Evolutionary conservation across 352 stramenopile genomes (phyloP).

Genomic region (Phytopythium litorale): DNA sequence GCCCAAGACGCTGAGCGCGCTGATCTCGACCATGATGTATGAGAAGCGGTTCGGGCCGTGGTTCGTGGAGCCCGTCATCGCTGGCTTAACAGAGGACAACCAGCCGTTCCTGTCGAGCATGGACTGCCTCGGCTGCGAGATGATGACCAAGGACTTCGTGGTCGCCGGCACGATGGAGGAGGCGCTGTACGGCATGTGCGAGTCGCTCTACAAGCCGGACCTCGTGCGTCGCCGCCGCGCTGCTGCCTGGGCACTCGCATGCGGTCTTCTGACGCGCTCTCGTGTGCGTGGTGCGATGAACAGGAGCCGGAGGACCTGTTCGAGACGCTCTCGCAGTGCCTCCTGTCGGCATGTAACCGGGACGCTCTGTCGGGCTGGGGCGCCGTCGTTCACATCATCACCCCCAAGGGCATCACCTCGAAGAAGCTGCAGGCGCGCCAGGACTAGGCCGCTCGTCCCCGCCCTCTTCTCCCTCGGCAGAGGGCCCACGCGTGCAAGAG

Average conservation of each 20-base stretch:
- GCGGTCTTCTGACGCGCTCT: background rate
- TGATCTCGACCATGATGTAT: conserved; percentile 97
- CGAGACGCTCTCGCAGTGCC: conserved; percentile 97
- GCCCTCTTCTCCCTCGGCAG: background rate
- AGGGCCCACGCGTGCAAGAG: background rate
- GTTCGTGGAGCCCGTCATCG: conserved; percentile 98
- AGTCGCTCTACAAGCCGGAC: conserved; percentile 97
- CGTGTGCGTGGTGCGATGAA: background rate
- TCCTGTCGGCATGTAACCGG: conserved; percentile 97
- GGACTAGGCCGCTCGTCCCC: conserved; percentile 38
- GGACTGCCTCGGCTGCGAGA: conserved; percentile 97
- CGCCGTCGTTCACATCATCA: conserved; percentile 98
- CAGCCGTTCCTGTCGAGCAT: conserved; percentile 97
- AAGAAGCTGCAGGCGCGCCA: conserved; percentile 82
- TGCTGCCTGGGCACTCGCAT: background rate
- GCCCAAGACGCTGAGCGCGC: conserved; percentile 94
- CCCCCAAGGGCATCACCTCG: conserved; percentile 75
- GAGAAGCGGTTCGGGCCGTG: conserved; percentile 99
- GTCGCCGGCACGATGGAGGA: conserved; percentile 97
- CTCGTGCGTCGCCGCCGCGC: conserved; percentile 49
- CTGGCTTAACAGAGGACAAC: conserved; percentile 93
- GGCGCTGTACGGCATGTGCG: conserved; percentile 98
- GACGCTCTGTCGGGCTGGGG: conserved; percentile 98
- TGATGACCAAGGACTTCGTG: conserved; percentile 97
- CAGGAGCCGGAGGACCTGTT: conserved; percentile 95